Conservation (phyloP, 1,139 yeast genomes). For the Ogataea hybrid region DNA sequence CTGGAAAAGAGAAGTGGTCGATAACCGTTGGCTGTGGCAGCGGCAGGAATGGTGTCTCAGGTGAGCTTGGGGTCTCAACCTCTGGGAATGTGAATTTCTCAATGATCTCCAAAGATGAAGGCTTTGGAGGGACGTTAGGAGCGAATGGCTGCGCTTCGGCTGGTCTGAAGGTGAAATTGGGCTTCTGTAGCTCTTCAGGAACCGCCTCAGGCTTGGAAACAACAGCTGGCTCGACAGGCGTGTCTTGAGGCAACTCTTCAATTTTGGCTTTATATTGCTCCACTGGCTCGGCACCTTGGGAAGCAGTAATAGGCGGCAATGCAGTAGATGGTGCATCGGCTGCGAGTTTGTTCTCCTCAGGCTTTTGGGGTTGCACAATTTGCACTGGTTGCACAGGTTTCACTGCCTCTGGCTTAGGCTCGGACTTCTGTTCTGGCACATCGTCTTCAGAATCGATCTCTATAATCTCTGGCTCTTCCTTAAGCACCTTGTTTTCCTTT, state of each 20-base stretch:
- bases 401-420: background rate
- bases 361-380: background rate
- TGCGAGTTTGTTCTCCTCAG: background rate
- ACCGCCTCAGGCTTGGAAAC: background rate
- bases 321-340: background rate
- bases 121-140: background rate
- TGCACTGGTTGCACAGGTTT: background rate
- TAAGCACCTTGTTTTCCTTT: background rate
- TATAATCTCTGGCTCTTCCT: conserved; percentile 6
- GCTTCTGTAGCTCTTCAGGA: background rate
- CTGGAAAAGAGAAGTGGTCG: conserved; percentile 13
- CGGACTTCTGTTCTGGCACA: background rate
- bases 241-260: background rate
- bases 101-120: conserved; percentile 13
- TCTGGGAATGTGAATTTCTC: conserved; percentile 17
- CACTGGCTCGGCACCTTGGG: background rate
- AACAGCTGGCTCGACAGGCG: background rate
- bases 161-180: too few relatives aligned
- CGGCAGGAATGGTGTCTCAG: conserved; percentile 9
- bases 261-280: background rate
- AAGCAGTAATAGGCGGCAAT: background rate
- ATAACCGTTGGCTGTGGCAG: conserved; percentile 4
- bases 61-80: conserved; percentile 8
- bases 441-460: conserved; percentile 6
- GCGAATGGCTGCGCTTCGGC: background rate